Percentiles rank a stretch among this genome's conserved stretches.
Evolutionary conservation across 805 yeast species (phyloP).

Genomic region (Jamesozyma rosinii): DNA sequence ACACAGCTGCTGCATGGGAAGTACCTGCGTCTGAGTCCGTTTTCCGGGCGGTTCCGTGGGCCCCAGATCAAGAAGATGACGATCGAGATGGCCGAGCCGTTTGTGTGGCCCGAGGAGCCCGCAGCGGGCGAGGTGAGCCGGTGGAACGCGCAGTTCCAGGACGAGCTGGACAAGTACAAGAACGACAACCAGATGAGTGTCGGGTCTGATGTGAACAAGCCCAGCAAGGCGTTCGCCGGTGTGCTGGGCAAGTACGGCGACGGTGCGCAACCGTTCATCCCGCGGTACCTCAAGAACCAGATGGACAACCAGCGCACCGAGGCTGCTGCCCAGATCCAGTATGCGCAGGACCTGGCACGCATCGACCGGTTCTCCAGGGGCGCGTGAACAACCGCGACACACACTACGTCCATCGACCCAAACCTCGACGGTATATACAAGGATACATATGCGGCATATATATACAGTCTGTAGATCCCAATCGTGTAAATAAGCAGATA

Average conservation of each 20-base stretch:
- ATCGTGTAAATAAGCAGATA: too few species aligned
- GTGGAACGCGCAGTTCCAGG: slow-evolving; percentile 34
- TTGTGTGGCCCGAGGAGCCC: slow-evolving; percentile 80
- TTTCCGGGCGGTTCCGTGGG: slow-evolving; percentile 59
- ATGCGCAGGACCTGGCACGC: slow-evolving; percentile 10
- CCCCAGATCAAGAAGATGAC: slow-evolving; percentile 93
- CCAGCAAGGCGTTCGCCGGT: slow-evolving; percentile 69
- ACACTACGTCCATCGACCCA: too few species aligned
- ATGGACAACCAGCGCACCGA: slow-evolving; percentile 38
- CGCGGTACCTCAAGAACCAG: slow-evolving; percentile 37
- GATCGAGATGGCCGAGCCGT: slow-evolving; percentile 90
- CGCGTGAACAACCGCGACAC: too few species aligned
- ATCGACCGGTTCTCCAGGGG: too few species aligned
- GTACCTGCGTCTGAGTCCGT: slow-evolving; percentile 50
- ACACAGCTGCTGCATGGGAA: slow-evolving; percentile 73
- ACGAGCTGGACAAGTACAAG: slow-evolving; percentile 43
- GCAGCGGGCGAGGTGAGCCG: slow-evolving; percentile 31
- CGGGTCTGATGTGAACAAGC: slow-evolving; percentile 64
- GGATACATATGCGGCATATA: too few species aligned
- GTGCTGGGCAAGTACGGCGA: slow-evolving; percentile 46
- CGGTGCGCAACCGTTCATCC: slow-evolving; percentile 57
- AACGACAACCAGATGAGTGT: slow-evolving; percentile 33
- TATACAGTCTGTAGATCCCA: too few species aligned
- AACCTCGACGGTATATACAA: too few species aligned
- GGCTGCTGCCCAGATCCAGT: slow-evolving; percentile 9